phyloP scores from a whole-genome alignment of 192 early-diverging fungal species.

The Coemansia sp. region DNA sequence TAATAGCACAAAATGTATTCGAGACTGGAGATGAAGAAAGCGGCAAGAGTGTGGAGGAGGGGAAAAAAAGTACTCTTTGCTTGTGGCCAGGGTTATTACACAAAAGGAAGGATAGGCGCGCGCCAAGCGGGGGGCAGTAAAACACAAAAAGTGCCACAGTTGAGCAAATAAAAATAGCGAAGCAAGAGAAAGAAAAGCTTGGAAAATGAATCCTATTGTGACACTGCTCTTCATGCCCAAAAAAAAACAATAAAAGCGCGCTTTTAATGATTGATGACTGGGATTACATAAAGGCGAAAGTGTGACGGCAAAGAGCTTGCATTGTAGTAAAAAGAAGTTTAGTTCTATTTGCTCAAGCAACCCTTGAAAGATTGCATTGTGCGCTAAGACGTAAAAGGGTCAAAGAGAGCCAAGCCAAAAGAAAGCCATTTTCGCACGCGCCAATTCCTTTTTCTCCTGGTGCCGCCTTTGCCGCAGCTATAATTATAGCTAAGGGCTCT shows the following conservation, averaged over 20 bases:
- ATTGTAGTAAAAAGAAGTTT: not conserved
- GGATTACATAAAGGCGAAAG: not conserved
- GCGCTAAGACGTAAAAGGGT: not conserved
- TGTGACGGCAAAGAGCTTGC: not conserved
- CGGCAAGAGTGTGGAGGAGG: not conserved
- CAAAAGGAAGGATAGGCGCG: not conserved
- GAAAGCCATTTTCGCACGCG: not conserved
- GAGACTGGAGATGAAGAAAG: not conserved
- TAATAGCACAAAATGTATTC: not conserved
- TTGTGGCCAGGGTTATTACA: not conserved
- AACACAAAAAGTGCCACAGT: not conserved
- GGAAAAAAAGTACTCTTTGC: not conserved
- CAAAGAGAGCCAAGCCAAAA: slow-evolving; percentile 3
- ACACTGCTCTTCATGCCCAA: not conserved
- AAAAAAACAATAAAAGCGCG: slow-evolving; percentile 5
- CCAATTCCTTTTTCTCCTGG: not conserved
- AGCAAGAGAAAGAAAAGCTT: not conserved
- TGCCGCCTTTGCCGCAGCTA: not conserved
- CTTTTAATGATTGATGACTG: not conserved
- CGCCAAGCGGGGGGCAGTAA: not conserved
- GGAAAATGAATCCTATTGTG: slow-evolving; percentile 1
- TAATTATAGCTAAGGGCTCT: not conserved
- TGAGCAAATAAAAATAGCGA: slow-evolving; percentile 2
- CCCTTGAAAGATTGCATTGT: slow-evolving; percentile 10
- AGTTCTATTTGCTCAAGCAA: not conserved